These are phyloP conservation scores for Lactarius psammicola DNA, from an alignment of 768 basidiomycete species.

Conservation along the genomic window DNA sequence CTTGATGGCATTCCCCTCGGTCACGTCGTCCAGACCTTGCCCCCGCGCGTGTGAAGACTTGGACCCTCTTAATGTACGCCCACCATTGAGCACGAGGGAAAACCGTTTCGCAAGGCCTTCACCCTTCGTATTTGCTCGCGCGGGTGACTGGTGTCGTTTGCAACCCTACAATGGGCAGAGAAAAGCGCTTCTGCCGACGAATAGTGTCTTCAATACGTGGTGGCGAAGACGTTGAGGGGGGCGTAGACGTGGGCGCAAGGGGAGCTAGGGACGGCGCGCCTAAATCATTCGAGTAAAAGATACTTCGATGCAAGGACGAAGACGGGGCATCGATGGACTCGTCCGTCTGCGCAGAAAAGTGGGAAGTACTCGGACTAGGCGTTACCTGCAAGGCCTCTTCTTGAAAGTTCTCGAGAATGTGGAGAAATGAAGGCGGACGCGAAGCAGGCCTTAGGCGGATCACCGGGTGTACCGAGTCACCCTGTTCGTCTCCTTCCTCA, in stretches of 20 bases:
- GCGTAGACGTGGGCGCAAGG: neutral
- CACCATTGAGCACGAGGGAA: conserved; percentile 54
- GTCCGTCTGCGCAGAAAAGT: conserved; percentile 33
- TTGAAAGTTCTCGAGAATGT: conserved; percentile 64
- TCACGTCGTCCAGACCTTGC: conserved; percentile 15
- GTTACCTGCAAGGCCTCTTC: conserved; percentile 20
- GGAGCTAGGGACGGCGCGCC: neutral
- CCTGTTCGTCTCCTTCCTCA: conserved; percentile 15
- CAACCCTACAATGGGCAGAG: conserved; percentile 72
- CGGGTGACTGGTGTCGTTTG: conserved; percentile 70
- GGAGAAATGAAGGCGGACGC: conserved; percentile 62
- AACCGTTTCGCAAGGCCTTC: conserved; percentile 50
- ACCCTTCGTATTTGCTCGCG: conserved; percentile 44
- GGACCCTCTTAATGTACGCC: conserved; percentile 25
- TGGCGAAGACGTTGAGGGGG: conserved; percentile 14
- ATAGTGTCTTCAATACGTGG: conserved; percentile 57
- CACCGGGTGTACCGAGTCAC: conserved; percentile 26
- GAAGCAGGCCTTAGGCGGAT: conserved; percentile 36
- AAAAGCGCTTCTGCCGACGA: conserved; percentile 65
- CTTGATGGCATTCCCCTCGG: conserved; percentile 25
- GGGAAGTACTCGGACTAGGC: conserved; percentile 33
- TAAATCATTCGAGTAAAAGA: conserved; percentile 23
- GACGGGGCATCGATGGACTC: conserved; percentile 29
- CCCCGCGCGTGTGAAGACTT: conserved; percentile 11
- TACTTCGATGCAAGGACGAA: conserved; percentile 29